Percentiles rank a stretch among this genome's conserved stretches.
These are phyloP conservation scores for Yarrowia divulgata DNA, from an alignment of 805 yeast genomes.

Conservation along the genomic window DNA sequence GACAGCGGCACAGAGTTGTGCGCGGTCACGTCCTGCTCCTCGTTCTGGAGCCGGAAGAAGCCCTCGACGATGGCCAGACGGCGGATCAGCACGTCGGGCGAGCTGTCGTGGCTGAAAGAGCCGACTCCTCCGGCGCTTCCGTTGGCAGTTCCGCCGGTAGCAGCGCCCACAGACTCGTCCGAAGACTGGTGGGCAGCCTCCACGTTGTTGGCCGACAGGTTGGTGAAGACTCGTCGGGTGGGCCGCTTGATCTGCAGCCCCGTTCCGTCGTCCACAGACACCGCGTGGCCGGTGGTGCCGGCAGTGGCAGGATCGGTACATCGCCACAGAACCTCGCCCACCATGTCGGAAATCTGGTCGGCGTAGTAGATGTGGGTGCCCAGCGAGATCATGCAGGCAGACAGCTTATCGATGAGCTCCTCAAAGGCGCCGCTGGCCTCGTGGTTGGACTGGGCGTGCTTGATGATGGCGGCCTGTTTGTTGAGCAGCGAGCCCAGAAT, in stretches of 20 bases:
- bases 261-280: conserved; percentile 33
- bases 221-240: conserved; percentile 36
- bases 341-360: conserved; percentile 84
- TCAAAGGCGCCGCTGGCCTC: conserved; percentile 37
- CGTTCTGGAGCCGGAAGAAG: conserved; percentile 42
- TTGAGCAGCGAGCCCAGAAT: conserved; percentile 59
- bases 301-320: conserved; percentile 43
- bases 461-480: conserved; percentile 47
- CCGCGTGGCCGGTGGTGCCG: conserved; percentile 15
- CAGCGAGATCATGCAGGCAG: conserved; percentile 69
- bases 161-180: conserved; percentile 35
- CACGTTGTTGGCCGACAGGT: background rate
- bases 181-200: conserved; percentile 24
- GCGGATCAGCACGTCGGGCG: conserved; percentile 21
- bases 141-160: conserved; percentile 17
- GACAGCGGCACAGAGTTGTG: conserved; percentile 41
- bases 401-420: conserved; percentile 55
- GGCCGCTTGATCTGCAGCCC: conserved; percentile 39
- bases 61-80: conserved; percentile 40
- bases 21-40: conserved; percentile 35
- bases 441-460: conserved; percentile 40
- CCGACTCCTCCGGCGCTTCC: conserved; percentile 3
- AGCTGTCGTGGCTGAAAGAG: conserved; percentile 10
- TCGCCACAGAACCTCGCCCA: conserved; percentile 63
- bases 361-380: conserved; percentile 82